Base-by-base conservation (phyloP, 2,329 filamentous ascomycete species). In the Ophiostoma triangulosporum region DNA sequence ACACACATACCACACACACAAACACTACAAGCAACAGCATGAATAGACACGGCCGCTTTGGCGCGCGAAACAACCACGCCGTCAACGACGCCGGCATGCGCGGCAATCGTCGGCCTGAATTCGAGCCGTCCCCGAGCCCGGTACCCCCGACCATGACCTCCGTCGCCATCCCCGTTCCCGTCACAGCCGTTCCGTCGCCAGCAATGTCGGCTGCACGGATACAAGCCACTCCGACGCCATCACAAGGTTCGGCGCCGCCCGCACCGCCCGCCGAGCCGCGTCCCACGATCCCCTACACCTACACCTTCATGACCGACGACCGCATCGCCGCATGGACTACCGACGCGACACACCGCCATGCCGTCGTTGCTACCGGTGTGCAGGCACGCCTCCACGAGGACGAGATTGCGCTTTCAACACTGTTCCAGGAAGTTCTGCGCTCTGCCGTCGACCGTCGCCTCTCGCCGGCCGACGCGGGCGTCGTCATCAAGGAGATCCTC, bases 341-440 rank as follows among this genome's bases (percentile, higher is more conserved):
- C 22, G 38, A 43, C 20, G 3, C 20, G 32, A 73, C 70, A 46
- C 87, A 86, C 29, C 83, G 81, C 54, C 74, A 83, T 57, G 77
- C 80, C 26, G 71, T 95, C 12, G 68, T 91, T 20, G 75, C 80
- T 22, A 74, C 79, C 60, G 85, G 83, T 24, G 66, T 76, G 43
- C 73, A 81, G 60, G 82, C 84, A 48, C 78, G 81, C 60, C 70
- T 78, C 33, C 77, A 84, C 59, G 80, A 86, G 59, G 83, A 94
- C 62, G 70, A 78, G 7, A 73, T 83, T 46, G 78, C 81, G 54
- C 70, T 95, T 35, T 81, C 83, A 29, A 77, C 77, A 14, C 71
- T 95, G 22, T 88, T 90, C 60, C 88, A 95, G 69, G 93, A 98
- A 65, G 77, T 96, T 35, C 78, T 93, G 33, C 81, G 84, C 57